Evolutionary conservation across 306 rosid species (phyloP), one percentile per base, ranked within the genome.

Genomic region (Rubus parviflorus): DNA sequence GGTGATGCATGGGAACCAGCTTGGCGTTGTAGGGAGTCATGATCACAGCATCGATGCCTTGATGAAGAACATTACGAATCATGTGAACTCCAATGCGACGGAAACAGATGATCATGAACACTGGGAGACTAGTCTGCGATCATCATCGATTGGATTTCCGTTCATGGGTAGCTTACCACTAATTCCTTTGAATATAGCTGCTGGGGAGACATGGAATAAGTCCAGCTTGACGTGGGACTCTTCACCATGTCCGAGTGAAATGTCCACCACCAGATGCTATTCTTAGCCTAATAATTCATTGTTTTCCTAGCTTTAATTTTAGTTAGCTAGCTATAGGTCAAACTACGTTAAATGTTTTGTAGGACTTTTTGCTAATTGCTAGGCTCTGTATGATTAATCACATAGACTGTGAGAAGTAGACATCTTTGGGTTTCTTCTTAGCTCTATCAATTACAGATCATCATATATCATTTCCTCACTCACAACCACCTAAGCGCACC

Each of bases 171-270:
- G 42, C 38, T 64, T 81, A 58, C 82, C 85, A 1, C 20, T 56
- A n/a, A 49, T 85, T 61, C 85, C 87, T 75, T 60, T 80, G 81
- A 84, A 84, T 78, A 79, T 81, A 8, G 77, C 42, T 20, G 63
- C 63, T 74, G 88, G 83, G 8, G 89, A 89, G 72, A 86, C 86
- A 80, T 91, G 97, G 94, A 91, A 30, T 30, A 30, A 89, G 88
- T 84, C 97, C 63, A 88, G 83, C 80, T 63, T 89, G 86, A 80
- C 77, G 69, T 91, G 94, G 94, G 94, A 91, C 71, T 82, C 92
- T 78, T 88, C 92, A 23, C 81, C 89, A 47, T 89, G 92, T 77
- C 93, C 97, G 11, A 82, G 79, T 81, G 90, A 91, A 80, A 79
- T 86, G 83, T 88, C 89, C 74, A 87, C 90, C 41, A 89, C 89